A percentile compares a stretch with the other conserved stretches of the same genome.
Conservation (phyloP, 148 eudicot species). For the Cornus controversa region DNA sequence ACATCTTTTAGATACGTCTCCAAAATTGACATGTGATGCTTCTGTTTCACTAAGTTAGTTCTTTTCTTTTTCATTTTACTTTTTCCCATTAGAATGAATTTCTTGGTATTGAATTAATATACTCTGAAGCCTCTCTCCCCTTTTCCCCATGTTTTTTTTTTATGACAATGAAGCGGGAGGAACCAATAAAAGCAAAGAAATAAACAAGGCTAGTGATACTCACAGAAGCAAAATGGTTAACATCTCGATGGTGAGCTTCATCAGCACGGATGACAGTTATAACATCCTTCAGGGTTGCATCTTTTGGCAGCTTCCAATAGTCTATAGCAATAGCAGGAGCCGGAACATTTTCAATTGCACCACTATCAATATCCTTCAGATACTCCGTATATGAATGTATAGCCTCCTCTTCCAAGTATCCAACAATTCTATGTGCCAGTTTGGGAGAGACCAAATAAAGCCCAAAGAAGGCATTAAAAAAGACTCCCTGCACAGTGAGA, state of each 20-base stretch:
- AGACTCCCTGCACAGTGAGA: constrained; percentile 75
- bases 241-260: constrained; percentile 99
- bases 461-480: constrained; percentile 72
- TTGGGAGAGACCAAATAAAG: constrained; percentile 79
- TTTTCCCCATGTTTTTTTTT: no score
- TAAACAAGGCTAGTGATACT: constrained; percentile 28
- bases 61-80: no score
- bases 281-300: constrained; percentile 82
- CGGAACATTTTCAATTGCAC: constrained; percentile 69
- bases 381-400: constrained; percentile 85
- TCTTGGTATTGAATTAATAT: no score
- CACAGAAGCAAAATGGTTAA: constrained; percentile 94
- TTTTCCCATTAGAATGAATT: no score
- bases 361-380: constrained; percentile 73
- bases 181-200: neutral
- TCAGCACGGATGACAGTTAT: constrained; percentile 91
- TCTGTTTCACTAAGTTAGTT: no score
- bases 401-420: constrained; percentile 94
- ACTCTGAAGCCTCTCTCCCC: no score
- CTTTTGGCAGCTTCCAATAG: constrained; percentile 86
- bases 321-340: constrained; percentile 94
- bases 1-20: no score
- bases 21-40: no score
- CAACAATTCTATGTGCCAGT: constrained; percentile 85
- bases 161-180: neutral